Percentiles rank a stretch among this genome's conserved stretches.
These are phyloP conservation scores for Colletotrichum sp. DNA, from an alignment of 2,329 filamentous ascomycete species.

Conservation along the genomic window DNA sequence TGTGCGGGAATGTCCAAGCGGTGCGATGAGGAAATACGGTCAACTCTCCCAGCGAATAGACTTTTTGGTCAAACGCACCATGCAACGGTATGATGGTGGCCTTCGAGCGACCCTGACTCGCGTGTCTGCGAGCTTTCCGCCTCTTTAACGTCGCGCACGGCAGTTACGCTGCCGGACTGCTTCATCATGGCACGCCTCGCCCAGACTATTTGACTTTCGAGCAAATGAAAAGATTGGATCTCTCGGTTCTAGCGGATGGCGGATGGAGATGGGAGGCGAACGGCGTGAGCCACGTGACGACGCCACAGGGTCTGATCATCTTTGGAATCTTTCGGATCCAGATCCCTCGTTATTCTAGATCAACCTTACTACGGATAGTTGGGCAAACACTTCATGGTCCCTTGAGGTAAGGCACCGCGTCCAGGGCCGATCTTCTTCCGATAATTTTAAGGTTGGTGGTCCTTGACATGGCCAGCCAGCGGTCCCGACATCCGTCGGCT, in stretches of 20 bases:
- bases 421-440: background rate
- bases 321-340: background rate
- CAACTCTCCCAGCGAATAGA: background rate
- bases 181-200: background rate
- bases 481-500: background rate
- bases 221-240: background rate
- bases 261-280: background rate
- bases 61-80: constrained; percentile 9
- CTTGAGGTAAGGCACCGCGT: background rate
- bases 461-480: background rate
- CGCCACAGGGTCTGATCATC: background rate
- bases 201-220: background rate
- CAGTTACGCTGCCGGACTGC: background rate
- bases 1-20: constrained; percentile 1
- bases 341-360: background rate
- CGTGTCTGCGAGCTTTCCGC: background rate
- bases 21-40: background rate
- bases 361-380: background rate
- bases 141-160: background rate
- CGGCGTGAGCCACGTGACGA: background rate
- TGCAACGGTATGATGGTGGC: background rate
- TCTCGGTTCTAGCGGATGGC: background rate
- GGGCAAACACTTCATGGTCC: background rate
- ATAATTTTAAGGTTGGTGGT: background rate
- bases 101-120: background rate